Percentiles rank a stretch among this genome's conserved stretches.
Conservation (phyloP, 495 filamentous ascomycete genomes). For the Podospora pseudocomata region DNA sequence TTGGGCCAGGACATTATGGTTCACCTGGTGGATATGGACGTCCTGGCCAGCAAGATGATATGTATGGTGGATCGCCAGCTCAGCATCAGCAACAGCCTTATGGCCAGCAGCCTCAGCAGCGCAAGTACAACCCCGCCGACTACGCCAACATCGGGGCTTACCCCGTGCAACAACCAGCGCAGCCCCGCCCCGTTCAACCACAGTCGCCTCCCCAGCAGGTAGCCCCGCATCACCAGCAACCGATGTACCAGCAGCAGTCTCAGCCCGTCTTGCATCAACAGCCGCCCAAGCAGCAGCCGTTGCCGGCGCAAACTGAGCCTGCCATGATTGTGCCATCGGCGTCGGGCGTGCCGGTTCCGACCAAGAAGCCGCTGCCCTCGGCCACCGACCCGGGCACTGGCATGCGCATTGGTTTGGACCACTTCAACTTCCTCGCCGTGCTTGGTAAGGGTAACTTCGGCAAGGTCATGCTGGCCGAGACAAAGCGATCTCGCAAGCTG, state of each 20-base stretch:
- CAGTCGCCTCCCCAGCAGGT: conserved; percentile 28
- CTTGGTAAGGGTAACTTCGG: conserved; percentile 99
- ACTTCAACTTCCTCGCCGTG: conserved; percentile 99
- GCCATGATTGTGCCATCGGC: conserved; percentile 24
- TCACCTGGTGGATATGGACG: conserved; percentile 40
- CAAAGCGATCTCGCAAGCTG: conserved; percentile 82
- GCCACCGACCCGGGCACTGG: conserved; percentile 63
- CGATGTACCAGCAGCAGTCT: conserved; percentile 29
- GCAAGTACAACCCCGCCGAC: conserved; percentile 67
- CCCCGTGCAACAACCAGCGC: conserved; percentile 40
- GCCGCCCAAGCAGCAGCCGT: conserved; percentile 39
- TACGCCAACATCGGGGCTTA: conserved; percentile 61
- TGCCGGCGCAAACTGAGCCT: conserved; percentile 33
- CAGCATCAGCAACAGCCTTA: conserved; percentile 48
- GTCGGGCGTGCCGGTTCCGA: conserved; percentile 36
- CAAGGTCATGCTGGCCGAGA: conserved; percentile 99
- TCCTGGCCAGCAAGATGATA: conserved; percentile 36
- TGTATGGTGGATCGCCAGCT: conserved; percentile 47
- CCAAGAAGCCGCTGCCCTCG: conserved; percentile 53
- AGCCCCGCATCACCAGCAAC: conserved; percentile 36
- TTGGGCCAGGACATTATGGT: conserved; percentile 37
- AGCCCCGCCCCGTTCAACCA: conserved; percentile 31
- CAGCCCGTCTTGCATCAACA: conserved; percentile 29
- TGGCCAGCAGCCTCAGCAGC: conserved; percentile 44
- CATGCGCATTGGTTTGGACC: conserved; percentile 84